These are phyloP conservation scores for Hamigera avellanea DNA, from an alignment of 495 filamentous ascomycete species.

Conservation along the genomic window DNA sequence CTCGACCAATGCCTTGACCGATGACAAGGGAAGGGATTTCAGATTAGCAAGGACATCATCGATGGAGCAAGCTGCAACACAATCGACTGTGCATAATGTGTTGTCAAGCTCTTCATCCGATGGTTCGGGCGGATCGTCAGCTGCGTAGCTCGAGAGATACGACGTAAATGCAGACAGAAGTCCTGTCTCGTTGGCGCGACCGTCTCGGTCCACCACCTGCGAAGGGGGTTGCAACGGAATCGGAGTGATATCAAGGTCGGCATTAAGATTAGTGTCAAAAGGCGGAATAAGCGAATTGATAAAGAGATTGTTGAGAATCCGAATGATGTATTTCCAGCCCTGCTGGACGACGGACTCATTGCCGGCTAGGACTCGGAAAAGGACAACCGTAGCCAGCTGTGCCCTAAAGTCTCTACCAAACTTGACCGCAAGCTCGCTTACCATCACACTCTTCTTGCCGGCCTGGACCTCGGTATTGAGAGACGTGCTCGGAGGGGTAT, in stretches of 20 bases:
- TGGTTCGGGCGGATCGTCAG: constrained; percentile 93
- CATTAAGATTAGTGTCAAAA: constrained; percentile 60
- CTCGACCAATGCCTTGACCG: constrained; percentile 55
- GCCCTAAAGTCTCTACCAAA: constrained; percentile 92
- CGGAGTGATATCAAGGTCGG: constrained; percentile 61
- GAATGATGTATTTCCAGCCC: constrained; percentile 80
- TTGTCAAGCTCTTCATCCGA: constrained; percentile 96
- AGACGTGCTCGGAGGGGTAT: constrained; percentile 62
- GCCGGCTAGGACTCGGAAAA: constrained; percentile 80
- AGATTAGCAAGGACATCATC: constrained; percentile 76
- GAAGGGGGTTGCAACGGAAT: constrained; percentile 89
- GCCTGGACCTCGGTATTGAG: constrained; percentile 96
- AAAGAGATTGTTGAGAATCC: constrained; percentile 91
- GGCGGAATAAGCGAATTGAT: constrained; percentile 87
- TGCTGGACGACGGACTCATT: constrained; percentile 65
- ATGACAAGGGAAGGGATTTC: constrained; percentile 55
- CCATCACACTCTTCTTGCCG: constrained; percentile 90
- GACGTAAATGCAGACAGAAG: constrained; percentile 89
- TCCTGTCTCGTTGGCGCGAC: constrained; percentile 64
- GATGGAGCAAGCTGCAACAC: constrained; percentile 79
- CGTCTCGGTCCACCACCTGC: constrained; percentile 80
- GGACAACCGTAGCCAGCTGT: constrained; percentile 82
- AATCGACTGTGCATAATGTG: constrained; percentile 88
- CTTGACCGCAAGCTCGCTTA: constrained; percentile 93
- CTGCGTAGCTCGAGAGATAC: constrained; percentile 96